Percentiles rank a stretch among this genome's conserved stretches.
These are phyloP conservation scores for Leccinum uliginosum DNA, from an alignment of 768 basidiomycete genomes.

Conservation along the genomic window DNA sequence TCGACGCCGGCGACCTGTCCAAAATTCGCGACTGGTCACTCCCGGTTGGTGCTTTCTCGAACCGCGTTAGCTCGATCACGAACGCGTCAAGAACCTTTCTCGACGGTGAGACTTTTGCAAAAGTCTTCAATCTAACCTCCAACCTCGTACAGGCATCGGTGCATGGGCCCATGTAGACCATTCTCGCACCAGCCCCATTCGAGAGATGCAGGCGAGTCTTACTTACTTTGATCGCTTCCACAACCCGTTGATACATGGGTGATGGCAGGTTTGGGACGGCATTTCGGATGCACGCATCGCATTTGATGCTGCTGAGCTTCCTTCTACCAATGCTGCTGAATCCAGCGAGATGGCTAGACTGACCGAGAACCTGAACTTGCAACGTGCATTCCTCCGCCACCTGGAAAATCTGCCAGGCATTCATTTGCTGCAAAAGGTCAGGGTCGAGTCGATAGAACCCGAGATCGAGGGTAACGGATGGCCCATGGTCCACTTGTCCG, in stretches of 20 bases:
- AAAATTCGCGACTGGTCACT: conserved; percentile 66
- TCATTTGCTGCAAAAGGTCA: conserved; percentile 65
- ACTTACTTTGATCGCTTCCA: neutral
- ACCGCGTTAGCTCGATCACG: conserved; percentile 84
- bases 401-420: conserved; percentile 51
- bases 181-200: conserved; percentile 63
- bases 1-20: conserved; percentile 78
- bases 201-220: conserved; percentile 75
- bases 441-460: conserved; percentile 65
- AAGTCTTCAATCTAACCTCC: neutral
- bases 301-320: conserved; percentile 55
- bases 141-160: conserved; percentile 56
- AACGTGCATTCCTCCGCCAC: conserved; percentile 72
- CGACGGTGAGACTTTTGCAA: conserved; percentile 40
- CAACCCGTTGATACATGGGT: conserved; percentile 1
- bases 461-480: conserved; percentile 53
- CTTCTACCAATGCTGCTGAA: conserved; percentile 23
- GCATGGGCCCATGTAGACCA: conserved; percentile 78
- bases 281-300: conserved; percentile 73
- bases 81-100: conserved; percentile 67
- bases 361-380: conserved; percentile 91
- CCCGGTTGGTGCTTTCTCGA: conserved; percentile 56
- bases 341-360: conserved; percentile 68
- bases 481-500: conserved; percentile 76
- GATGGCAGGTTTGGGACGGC: conserved; percentile 86